These are phyloP conservation scores for Cladochytrium replicatum DNA, from an alignment of 192 early-diverging fungal genomes.

Conservation along the genomic window DNA sequence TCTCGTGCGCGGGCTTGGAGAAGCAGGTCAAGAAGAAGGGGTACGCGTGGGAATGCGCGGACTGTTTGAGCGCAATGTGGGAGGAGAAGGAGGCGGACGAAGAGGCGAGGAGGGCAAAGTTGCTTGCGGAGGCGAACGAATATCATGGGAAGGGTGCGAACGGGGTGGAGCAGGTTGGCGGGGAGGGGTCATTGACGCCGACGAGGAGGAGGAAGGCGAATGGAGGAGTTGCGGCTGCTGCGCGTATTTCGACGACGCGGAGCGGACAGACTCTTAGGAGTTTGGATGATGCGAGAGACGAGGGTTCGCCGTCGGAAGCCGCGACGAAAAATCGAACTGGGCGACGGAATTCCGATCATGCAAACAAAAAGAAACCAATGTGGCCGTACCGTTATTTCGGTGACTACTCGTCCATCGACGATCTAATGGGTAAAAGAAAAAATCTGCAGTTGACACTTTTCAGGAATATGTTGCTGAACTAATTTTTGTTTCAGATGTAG, in stretches of 20 bases:
- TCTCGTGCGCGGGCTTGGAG: constrained; percentile 63
- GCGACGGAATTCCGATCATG: constrained; percentile 11
- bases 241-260: no score
- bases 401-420: constrained; percentile 61
- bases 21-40: constrained; percentile 76
- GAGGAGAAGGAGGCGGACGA: constrained; percentile 19
- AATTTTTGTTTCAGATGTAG: background rate
- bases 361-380: constrained; percentile 36
- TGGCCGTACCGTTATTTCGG: constrained; percentile 92
- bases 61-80: constrained; percentile 41
- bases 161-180: no score
- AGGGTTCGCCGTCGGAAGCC: no score
- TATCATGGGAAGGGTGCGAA: no score
- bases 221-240: no score
- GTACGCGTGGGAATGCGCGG: constrained; percentile 77
- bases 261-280: no score
- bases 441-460: background rate
- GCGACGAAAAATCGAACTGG: no score
- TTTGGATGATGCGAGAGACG: no score
- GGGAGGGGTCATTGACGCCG: no score
- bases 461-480: background rate
- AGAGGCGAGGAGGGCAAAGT: constrained; percentile 13
- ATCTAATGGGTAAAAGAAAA: constrained; percentile 57
- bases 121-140: constrained; percentile 1
- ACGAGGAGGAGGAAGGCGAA: no score